These are phyloP conservation scores for Neurospora tetraspora DNA, from an alignment of 495 filamentous ascomycete species.

Conservation along the genomic window DNA sequence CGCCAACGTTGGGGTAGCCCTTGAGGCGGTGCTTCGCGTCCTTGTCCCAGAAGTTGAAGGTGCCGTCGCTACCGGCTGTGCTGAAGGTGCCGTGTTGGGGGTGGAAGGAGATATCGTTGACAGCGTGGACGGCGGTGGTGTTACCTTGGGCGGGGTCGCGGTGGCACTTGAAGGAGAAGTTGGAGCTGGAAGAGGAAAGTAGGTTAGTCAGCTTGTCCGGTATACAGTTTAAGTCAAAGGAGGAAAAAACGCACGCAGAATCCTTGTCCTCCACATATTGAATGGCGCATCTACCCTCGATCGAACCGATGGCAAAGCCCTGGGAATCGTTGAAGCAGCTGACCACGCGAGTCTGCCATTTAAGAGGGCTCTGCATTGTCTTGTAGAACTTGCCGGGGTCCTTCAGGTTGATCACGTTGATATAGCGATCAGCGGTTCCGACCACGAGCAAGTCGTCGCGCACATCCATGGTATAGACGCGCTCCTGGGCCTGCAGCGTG, in stretches of 20 bases:
- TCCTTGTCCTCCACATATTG: conserved; percentile 90
- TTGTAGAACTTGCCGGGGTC: conserved; percentile 79
- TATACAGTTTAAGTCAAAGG: not conserved
- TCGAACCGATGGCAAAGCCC: conserved; percentile 82
- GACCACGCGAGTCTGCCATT: conserved; percentile 89
- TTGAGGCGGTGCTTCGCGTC: conserved; percentile 86
- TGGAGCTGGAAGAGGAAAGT: conserved; percentile 38
- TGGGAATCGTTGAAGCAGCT: conserved; percentile 81
- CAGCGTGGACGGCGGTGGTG: conserved; percentile 72
- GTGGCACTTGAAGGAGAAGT: conserved; percentile 97
- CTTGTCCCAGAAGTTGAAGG: conserved; percentile 94
- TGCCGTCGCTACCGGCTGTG: conserved; percentile 85
- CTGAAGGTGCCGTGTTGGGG: conserved; percentile 79
- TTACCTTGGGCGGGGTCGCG: conserved; percentile 55
- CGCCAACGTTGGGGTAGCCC: conserved; percentile 80
- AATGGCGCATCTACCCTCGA: conserved; percentile 86
- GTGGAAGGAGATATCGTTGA: conserved; percentile 92
- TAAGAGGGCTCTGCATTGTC: conserved; percentile 77
- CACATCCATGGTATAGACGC: conserved; percentile 85
- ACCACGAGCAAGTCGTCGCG: conserved; percentile 76
- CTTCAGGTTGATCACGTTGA: conserved; percentile 80
- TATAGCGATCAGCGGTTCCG: conserved; percentile 82
- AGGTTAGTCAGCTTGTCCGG: not conserved
- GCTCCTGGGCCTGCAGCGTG: conserved; percentile 59
- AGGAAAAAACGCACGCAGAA: conserved; percentile 35